These are phyloP conservation scores for Suhomyces sp. DNA, from an alignment of 805 yeast genomes.

Conservation along the genomic window DNA sequence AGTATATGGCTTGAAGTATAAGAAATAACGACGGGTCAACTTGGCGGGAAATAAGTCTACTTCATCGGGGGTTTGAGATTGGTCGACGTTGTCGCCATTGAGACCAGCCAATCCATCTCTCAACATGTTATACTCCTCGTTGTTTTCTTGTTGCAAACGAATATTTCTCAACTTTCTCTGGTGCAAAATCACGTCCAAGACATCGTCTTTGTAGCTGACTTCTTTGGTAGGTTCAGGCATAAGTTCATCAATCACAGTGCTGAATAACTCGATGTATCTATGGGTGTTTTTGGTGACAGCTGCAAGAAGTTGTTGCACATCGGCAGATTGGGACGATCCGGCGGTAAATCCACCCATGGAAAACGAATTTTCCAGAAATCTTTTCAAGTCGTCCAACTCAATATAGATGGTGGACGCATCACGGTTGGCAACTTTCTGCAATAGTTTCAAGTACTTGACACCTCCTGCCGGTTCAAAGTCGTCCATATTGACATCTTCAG, in stretches of 20 bases:
- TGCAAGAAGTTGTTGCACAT: conserved; percentile 25
- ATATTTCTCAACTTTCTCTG: conserved; percentile 85
- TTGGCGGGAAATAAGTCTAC: conserved; percentile 76
- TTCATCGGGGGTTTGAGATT: conserved; percentile 13
- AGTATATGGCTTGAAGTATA: conserved; percentile 83
- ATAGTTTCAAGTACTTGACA: conserved; percentile 65
- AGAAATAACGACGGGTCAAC: conserved; percentile 79
- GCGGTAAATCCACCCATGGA: conserved; percentile 8
- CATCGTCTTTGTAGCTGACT: conserved; percentile 80
- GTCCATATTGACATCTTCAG: conserved; percentile 19
- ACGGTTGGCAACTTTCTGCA: conserved; percentile 84
- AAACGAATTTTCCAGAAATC: conserved; percentile 54
- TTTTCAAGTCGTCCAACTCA: conserved; percentile 81
- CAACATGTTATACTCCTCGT: conserved; percentile 54
- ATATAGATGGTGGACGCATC: conserved; percentile 65
- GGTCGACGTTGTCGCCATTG: conserved; percentile 20
- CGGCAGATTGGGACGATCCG: conserved; percentile 31
- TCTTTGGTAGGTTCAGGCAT: conserved; percentile 88
- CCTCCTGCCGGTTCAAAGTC: conserved; percentile 10
- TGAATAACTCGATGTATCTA: conserved; percentile 76
- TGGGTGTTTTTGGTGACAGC: conserved; percentile 67
- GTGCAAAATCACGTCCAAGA: conserved; percentile 86
- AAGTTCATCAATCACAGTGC: conserved; percentile 70
- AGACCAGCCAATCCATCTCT: conserved; percentile 32
- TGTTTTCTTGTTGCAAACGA: conserved; percentile 64